A percentile compares a stretch with the other conserved stretches of the same genome.
phyloP scores from a whole-genome alignment of 345 rosid species.

The Tarenaya hassleriana region DNA sequence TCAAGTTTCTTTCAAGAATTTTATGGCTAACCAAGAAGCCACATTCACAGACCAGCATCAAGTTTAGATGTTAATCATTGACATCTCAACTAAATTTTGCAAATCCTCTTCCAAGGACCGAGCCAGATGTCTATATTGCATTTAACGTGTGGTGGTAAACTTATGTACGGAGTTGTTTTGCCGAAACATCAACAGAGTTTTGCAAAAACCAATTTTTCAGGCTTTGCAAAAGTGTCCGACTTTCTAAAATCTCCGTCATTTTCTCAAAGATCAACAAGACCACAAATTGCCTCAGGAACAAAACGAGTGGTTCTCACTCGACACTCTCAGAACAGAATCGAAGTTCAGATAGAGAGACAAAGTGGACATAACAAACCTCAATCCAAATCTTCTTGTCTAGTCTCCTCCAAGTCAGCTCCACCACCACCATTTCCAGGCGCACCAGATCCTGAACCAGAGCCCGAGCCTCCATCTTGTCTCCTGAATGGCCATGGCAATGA shows the following conservation, averaged over 20 bases:
- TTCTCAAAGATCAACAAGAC: background rate
- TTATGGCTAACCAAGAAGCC: constrained; percentile 9
- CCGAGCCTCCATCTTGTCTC: constrained; percentile 23
- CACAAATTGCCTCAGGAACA: constrained; percentile 4
- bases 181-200: too few species aligned
- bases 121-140: too few species aligned
- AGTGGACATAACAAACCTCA: constrained; percentile 29
- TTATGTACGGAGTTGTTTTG: too few species aligned
- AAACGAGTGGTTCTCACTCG: constrained; percentile 8
- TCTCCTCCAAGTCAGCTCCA: constrained; percentile 27
- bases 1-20: too few species aligned
- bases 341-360: background rate
- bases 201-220: too few species aligned
- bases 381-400: constrained; percentile 59
- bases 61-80: too few species aligned
- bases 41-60: background rate
- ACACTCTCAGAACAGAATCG: background rate
- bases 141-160: too few species aligned
- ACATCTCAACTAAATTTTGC: too few species aligned
- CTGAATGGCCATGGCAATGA: constrained; percentile 67
- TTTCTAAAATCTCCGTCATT: too few species aligned
- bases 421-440: constrained; percentile 28
- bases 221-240: too few species aligned
- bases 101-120: too few species aligned
- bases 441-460: constrained; percentile 24